These are phyloP conservation scores for Bathelium albidoporum DNA, from an alignment of 495 filamentous ascomycete genomes.

Conservation along the genomic window DNA sequence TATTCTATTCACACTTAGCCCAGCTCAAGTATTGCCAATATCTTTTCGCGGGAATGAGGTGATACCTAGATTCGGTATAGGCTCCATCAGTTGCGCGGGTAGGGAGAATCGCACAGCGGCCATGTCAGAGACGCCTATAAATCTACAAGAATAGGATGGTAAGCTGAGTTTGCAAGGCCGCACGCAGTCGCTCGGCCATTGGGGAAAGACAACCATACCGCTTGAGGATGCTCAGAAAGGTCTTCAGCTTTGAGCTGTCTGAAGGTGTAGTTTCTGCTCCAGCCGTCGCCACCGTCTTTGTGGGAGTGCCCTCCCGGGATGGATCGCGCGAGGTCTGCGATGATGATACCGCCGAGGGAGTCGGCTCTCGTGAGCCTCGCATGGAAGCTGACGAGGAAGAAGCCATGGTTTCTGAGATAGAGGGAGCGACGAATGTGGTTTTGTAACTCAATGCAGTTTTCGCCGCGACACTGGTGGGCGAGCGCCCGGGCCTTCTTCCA, in stretches of 20 bases:
- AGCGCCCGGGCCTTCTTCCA: neutral
- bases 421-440: neutral
- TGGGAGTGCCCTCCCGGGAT: neutral
- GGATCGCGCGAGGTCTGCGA: neutral
- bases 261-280: slow-evolving; percentile 55
- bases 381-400: neutral
- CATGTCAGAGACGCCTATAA: slow-evolving; percentile 91
- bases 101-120: slow-evolving; percentile 92
- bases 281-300: neutral
- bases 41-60: neutral
- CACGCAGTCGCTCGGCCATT: slow-evolving; percentile 24
- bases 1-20: slow-evolving; percentile 52
- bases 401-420: neutral
- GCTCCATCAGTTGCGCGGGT: slow-evolving; percentile 88
- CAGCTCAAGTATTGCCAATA: neutral
- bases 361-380: neutral
- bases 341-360: neutral
- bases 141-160: slow-evolving; percentile 39
- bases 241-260: slow-evolving; percentile 74
- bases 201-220: slow-evolving; percentile 40
- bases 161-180: neutral
- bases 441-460: neutral
- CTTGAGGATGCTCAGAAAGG: slow-evolving; percentile 69
- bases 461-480: neutral
- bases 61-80: slow-evolving; percentile 79